Evolutionary conservation across 306 rosid species (phyloP).

Genomic region (Cucumis cinereus): DNA sequence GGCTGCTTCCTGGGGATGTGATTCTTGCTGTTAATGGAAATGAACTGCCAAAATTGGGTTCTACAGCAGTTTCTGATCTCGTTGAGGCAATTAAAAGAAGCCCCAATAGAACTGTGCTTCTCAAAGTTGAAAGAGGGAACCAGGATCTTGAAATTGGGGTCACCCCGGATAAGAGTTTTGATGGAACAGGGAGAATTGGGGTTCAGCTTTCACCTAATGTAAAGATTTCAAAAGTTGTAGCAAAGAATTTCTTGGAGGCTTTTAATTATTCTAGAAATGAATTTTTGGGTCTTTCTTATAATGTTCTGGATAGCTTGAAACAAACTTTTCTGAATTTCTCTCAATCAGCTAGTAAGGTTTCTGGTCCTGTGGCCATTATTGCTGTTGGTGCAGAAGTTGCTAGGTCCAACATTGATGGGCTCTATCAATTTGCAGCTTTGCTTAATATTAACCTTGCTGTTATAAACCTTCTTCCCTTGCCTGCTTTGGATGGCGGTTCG

Average conservation of each 20-base stretch:
- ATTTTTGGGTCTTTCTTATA: slow-evolving; percentile 59
- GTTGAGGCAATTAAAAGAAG: slow-evolving; percentile 59
- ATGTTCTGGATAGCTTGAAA: slow-evolving; percentile 63
- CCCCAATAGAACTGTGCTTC: slow-evolving; percentile 59
- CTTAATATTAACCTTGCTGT: slow-evolving; percentile 80
- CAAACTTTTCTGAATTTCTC: slow-evolving; percentile 79
- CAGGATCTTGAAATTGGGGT: slow-evolving; percentile 50
- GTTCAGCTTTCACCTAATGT: slow-evolving; percentile 84
- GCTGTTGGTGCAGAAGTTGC: slow-evolving; percentile 96
- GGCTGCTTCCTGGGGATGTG: slow-evolving; percentile 78
- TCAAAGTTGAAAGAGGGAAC: slow-evolving; percentile 59
- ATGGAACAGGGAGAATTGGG: slow-evolving; percentile 95
- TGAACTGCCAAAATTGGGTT: slow-evolving; percentile 51
- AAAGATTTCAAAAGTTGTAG: slow-evolving; percentile 46
- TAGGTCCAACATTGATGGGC: slow-evolving; percentile 67
- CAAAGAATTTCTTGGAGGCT: slow-evolving; percentile 42
- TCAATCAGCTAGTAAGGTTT: slow-evolving; percentile 77
- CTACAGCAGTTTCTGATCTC: slow-evolving; percentile 54
- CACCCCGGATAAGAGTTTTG: slow-evolving; percentile 76
- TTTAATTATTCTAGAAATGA: slow-evolving; percentile 49
- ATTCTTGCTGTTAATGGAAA: slow-evolving; percentile 65
- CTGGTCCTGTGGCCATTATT: slow-evolving; percentile 91
- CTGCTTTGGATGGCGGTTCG: slow-evolving; percentile 84
- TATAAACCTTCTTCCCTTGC: slow-evolving; percentile 83
- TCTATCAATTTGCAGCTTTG: slow-evolving; percentile 79